phyloP scores from a whole-genome alignment of 805 yeast genomes.

The Hagleromyces aurorensis region DNA sequence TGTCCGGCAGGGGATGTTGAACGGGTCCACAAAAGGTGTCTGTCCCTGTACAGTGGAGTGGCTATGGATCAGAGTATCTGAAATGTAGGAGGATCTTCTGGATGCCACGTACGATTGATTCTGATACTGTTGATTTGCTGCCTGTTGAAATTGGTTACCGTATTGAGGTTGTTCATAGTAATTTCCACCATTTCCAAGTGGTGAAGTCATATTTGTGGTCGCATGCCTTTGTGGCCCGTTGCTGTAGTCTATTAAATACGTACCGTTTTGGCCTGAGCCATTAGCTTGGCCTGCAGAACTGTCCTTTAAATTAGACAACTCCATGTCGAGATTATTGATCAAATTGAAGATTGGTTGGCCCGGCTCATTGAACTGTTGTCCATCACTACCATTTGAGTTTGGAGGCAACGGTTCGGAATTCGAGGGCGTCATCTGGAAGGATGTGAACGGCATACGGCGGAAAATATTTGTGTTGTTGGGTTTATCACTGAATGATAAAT shows the following conservation, averaged over 20 bases:
- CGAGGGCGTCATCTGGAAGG: conserved; percentile 17
- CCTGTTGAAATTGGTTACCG: too few species aligned
- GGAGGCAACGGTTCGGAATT: conserved; percentile 18
- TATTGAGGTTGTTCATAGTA: conserved; percentile 4
- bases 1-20: too few species aligned
- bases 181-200: too few species aligned
- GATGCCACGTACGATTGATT: conserved; percentile 35
- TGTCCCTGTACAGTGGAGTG: conserved; percentile 5
- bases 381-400: conserved; percentile 1
- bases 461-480: not conserved
- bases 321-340: not conserved
- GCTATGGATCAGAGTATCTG: conserved; percentile 46
- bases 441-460: conserved; percentile 8
- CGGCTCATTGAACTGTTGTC: not conserved
- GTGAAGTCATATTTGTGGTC: conserved; percentile 15
- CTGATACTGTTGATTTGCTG: conserved; percentile 5
- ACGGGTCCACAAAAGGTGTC: too few species aligned
- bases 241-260: conserved; percentile 5
- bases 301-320: not conserved
- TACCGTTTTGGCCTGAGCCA: conserved; percentile 2
- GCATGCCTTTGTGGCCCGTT: conserved; percentile 10
- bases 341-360: not conserved
- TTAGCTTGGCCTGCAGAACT: conserved; percentile 1
- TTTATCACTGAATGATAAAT: conserved; percentile 1
- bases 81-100: conserved; percentile 69